Conservation (phyloP, 768 basidiomycete species). For the Lactarius trivialis region DNA sequence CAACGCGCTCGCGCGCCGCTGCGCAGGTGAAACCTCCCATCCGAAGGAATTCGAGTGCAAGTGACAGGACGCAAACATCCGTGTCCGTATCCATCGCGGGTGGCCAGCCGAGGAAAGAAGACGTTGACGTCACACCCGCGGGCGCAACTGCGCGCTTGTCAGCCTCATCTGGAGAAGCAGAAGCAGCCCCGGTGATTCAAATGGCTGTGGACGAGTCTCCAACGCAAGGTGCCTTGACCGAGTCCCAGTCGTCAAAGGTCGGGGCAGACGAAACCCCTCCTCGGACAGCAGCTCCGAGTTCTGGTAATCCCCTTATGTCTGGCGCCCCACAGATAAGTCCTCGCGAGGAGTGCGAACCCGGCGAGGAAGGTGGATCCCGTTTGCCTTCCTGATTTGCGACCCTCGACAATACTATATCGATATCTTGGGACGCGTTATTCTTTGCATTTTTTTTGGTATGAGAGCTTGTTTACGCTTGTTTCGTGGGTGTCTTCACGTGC, state of each 20-base stretch:
- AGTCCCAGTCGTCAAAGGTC: conserved; percentile 1
- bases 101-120: conserved; percentile 19
- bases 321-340: background rate
- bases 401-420: background rate
- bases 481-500: background rate
- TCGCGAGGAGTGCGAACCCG: conserved; percentile 12
- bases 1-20: conserved; percentile 23
- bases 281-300: background rate
- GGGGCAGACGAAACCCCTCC: background rate
- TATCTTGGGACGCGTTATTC: background rate
- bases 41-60: conserved; percentile 23
- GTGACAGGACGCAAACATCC: conserved; percentile 23
- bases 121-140: background rate
- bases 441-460: background rate
- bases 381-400: conserved; percentile 6
- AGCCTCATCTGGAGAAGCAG: conserved; percentile 10
- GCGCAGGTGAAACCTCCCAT: conserved; percentile 15
- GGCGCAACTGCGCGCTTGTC: conserved; percentile 1
- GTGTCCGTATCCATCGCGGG: conserved; percentile 23
- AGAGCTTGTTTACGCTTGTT: background rate
- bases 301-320: background rate
- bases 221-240: background rate
- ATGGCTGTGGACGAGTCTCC: background rate
- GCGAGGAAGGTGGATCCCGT: conserved; percentile 16
- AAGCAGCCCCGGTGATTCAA: background rate